These are phyloP conservation scores for Oryza officinalis DNA, from an alignment of 176 grass and related monocot species.

Conservation along the genomic window DNA sequence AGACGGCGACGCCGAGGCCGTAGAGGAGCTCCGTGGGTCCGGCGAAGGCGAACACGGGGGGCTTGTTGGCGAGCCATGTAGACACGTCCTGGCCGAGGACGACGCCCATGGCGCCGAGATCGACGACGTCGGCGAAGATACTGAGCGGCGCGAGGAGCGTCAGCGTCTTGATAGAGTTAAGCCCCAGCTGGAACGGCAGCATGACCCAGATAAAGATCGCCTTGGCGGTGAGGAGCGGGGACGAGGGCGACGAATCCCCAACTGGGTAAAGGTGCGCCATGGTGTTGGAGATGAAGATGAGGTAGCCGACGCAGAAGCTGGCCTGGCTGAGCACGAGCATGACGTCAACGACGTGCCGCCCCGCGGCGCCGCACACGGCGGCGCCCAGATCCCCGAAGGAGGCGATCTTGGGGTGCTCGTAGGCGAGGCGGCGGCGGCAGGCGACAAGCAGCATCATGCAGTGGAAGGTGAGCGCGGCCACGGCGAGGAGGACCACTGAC, in stretches of 20 bases:
- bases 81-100: slow-evolving; percentile 76
- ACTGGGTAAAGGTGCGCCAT: slow-evolving; percentile 66
- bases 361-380: slow-evolving; percentile 54
- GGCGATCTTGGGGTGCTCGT: slow-evolving; percentile 63
- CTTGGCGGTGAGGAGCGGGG: slow-evolving; percentile 61
- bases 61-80: slow-evolving; percentile 43
- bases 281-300: slow-evolving; percentile 92
- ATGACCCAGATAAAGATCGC: slow-evolving; percentile 76
- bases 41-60: slow-evolving; percentile 61
- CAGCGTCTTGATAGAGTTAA: slow-evolving; percentile 94
- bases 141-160: slow-evolving; percentile 91
- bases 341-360: slow-evolving; percentile 66
- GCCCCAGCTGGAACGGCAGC: slow-evolving; percentile 88
- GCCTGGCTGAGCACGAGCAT: slow-evolving; percentile 98
- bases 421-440: slow-evolving; percentile 58
- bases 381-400: slow-evolving; percentile 85
- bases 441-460: slow-evolving; percentile 95
- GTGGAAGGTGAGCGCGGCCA: slow-evolving; percentile 84
- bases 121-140: slow-evolving; percentile 90
- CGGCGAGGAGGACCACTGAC: slow-evolving; percentile 52
- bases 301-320: slow-evolving; percentile 93
- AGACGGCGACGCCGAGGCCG: slow-evolving; percentile 88
- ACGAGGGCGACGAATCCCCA: background rate
- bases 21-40: slow-evolving; percentile 70
- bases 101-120: slow-evolving; percentile 94